Evolutionary conservation across 805 yeast species (phyloP).

Genomic region (Maudiozyma barnettii): DNA sequence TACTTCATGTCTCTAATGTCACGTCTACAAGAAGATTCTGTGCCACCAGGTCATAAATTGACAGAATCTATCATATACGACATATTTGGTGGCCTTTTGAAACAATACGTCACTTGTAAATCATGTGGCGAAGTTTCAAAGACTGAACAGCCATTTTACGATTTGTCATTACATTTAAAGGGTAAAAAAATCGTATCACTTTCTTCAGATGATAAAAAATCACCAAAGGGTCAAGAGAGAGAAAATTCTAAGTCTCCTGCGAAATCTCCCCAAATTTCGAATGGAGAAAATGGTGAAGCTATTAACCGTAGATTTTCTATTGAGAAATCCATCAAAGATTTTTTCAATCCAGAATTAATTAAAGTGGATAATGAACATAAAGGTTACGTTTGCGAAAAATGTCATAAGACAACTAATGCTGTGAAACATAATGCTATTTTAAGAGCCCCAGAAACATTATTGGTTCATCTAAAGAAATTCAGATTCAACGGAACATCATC

Average conservation of each 20-base stretch:
- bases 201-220: neutral
- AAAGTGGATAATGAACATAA: slow-evolving; percentile 60
- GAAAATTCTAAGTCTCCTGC: neutral
- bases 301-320: slow-evolving; percentile 43
- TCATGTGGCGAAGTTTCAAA: slow-evolving; percentile 73
- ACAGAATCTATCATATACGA: slow-evolving; percentile 79
- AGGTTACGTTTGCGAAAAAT: slow-evolving; percentile 83
- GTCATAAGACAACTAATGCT: slow-evolving; percentile 70
- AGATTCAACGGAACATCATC: slow-evolving; percentile 74
- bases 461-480: slow-evolving; percentile 83
- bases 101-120: slow-evolving; percentile 77
- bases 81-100: slow-evolving; percentile 83
- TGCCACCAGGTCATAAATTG: slow-evolving; percentile 81
- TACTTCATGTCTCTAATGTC: slow-evolving; percentile 88
- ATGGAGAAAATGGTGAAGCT: slow-evolving; percentile 8
- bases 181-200: slow-evolving; percentile 32
- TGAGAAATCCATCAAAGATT: slow-evolving; percentile 67
- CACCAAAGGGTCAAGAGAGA: neutral
- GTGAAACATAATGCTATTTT: slow-evolving; percentile 63
- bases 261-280: neutral
- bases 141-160: slow-evolving; percentile 91
- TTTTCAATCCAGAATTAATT: slow-evolving; percentile 74
- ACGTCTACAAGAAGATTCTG: slow-evolving; percentile 81
- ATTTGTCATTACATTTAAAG: slow-evolving; percentile 72
- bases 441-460: slow-evolving; percentile 78